Percentiles rank a stretch among this genome's conserved stretches.
Conservation (phyloP, 805 yeast genomes). For the Schizosaccharomyces lindneri region DNA sequence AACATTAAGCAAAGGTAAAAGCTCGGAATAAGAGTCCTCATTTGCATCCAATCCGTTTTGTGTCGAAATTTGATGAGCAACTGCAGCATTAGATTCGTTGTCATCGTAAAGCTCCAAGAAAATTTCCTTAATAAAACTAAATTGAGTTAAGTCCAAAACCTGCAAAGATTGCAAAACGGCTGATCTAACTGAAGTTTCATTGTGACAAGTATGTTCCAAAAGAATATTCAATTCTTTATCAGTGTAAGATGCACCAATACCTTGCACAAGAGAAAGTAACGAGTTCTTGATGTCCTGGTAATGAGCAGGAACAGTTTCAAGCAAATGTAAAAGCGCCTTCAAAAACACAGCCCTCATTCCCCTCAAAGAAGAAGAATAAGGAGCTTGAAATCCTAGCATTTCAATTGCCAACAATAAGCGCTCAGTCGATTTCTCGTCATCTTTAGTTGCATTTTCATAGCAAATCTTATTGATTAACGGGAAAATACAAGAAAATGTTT, state of each 20-base stretch:
- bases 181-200: constrained; percentile 47
- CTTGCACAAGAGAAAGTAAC: constrained; percentile 50
- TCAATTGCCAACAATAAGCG: neutral
- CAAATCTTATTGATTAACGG: neutral
- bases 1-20: neutral
- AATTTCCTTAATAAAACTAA: constrained; percentile 34
- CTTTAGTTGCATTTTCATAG: neutral
- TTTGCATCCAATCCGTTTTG: constrained; percentile 37
- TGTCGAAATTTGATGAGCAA: constrained; percentile 67
- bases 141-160: neutral
- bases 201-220: constrained; percentile 29
- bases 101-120: constrained; percentile 61
- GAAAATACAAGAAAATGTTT: neutral
- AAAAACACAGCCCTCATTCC: constrained; percentile 30
- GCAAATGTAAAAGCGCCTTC: constrained; percentile 33
- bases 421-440: neutral
- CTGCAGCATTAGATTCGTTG: constrained; percentile 31
- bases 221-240: constrained; percentile 33
- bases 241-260: constrained; percentile 38
- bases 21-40: constrained; percentile 7
- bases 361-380: neutral
- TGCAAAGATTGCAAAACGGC: constrained; percentile 51
- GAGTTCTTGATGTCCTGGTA: constrained; percentile 69
- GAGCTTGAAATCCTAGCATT: neutral
- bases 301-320: constrained; percentile 43